Evolutionary conservation across 2,329 filamentous ascomycete species (phyloP), one percentile per base, ranked within the genome.

Genomic region (Aspergillus sp.): DNA sequence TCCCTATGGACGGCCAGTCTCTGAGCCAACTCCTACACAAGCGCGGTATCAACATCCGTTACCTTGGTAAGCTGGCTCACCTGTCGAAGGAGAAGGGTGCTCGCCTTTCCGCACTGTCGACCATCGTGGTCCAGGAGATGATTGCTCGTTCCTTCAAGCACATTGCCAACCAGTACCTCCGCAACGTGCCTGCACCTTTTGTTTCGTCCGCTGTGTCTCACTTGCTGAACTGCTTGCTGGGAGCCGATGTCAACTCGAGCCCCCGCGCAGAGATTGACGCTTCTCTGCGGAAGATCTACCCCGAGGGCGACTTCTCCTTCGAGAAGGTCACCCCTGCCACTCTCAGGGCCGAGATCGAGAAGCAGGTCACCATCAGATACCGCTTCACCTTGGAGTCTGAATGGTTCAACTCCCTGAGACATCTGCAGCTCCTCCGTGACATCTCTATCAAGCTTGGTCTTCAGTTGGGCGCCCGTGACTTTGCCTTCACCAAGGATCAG

Each of bases 1-100:
- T 97, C 74, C 93, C 93, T 9, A 96, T 97, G 89, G 94, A 98
- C 58, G 93, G 93, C n/a, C 81, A 87, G 60, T 96, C 91, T 13
- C 76, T 98, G 46, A 88, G 86, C 58, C 83, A 84, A 52, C 79
- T 96, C 40, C 77, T 98, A 61, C 93, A 98, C 75, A 95, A 95
- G 76, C 88, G 91, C 34, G 93, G 93, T 70, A 90, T 98, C 73
- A 98, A 98, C 72, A 79, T 97, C 50, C 82, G 94, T 60, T 98
- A 98, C 66, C 78, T 97, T n/a, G 93, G 93, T 53, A 86, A 83
- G 67, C 70, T 98, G 49, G 86, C 88, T 9, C 74, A 79, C 46
- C 76, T 87, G 40, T 82, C 85, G 55, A 79, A 80, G 52, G 72
- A 78, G 47, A 78, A 82, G 55, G 85, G 85, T 44, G 76, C 81